Conservation (phyloP, 176 grass and related monocot species). For the maize (Zea mays) region DNA sequence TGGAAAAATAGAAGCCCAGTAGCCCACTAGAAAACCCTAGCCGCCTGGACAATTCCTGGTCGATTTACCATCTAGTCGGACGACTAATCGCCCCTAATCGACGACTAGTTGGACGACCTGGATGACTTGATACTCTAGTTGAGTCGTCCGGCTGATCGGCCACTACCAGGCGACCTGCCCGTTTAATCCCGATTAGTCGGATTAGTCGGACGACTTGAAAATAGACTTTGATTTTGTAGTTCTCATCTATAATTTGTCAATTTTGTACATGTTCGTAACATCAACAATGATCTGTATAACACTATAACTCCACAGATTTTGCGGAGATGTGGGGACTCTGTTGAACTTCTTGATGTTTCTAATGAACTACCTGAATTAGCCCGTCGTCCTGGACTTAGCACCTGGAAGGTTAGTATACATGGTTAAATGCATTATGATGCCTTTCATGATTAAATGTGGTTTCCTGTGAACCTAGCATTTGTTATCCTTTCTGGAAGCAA, state of each 20-base stretch:
- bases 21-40: no score
- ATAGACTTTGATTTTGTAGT: conserved; percentile 29
- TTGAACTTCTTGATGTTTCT: conserved; percentile 92
- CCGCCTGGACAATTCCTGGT: no score
- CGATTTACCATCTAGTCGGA: no score
- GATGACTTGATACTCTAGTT: no score
- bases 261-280: conserved; percentile 16
- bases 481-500: conserved; percentile 3
- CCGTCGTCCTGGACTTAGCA: conserved; percentile 75
- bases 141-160: no score
- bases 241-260: conserved; percentile 12
- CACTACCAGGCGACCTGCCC: no score
- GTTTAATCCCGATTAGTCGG: no score
- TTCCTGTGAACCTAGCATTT: conserved; percentile 28
- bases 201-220: no score
- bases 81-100: no score
- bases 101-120: no score
- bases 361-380: conserved; percentile 68
- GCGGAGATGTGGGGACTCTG: conserved; percentile 69
- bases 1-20: no score
- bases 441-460: conserved; percentile 5
- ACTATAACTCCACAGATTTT: conserved; percentile 65
- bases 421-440: neutral
- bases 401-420: conserved; percentile 82
- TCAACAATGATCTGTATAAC: conserved; percentile 29